Percentiles rank a stretch among this genome's conserved stretches.
Evolutionary conservation across 257 asterid genomes (phyloP).

Genomic region (Voacanga thouarsii): DNA sequence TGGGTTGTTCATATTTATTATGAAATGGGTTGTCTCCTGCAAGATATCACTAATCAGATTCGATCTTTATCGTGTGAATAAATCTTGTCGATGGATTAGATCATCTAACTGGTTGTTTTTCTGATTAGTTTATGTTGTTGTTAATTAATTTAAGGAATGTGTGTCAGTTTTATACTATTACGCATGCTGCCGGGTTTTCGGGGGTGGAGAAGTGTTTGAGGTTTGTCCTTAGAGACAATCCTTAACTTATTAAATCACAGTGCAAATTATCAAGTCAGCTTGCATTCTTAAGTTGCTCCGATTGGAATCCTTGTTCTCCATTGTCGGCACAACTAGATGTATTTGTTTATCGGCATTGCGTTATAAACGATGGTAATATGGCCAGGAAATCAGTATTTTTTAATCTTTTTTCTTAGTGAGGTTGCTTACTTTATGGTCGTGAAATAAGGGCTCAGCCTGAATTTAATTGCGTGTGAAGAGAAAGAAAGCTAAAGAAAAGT

Average conservation of each 20-base stretch:
- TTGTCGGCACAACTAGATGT: neutral
- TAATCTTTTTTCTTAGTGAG: neutral
- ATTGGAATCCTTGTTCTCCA: neutral
- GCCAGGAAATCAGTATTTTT: neutral
- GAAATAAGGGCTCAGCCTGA: neutral
- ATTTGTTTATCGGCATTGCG: neutral
- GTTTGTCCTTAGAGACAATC: neutral
- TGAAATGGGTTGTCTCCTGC: neutral
- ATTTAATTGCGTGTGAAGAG: neutral
- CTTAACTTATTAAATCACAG: neutral
- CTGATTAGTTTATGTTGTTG: slow-evolving; percentile 2
- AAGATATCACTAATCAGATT: slow-evolving; percentile 1
- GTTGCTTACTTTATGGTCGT: neutral
- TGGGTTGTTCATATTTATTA: neutral
- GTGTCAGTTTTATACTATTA: slow-evolving; percentile 1
- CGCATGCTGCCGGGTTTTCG: slow-evolving; percentile 17
- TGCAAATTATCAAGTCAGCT: neutral
- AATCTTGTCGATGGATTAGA: slow-evolving; percentile 11
- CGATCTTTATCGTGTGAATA: neutral
- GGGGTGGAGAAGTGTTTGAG: slow-evolving; percentile 9
- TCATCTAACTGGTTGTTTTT: neutral
- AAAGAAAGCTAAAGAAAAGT: slow-evolving; percentile 10
- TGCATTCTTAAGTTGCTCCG: neutral
- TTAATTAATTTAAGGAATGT: slow-evolving; percentile 1
- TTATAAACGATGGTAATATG: neutral